A percentile compares a stretch with the other conserved stretches of the same genome.
These are phyloP conservation scores for Pythium plurisporium DNA, from an alignment of 352 stramenopile species.

Conservation along the genomic window DNA sequence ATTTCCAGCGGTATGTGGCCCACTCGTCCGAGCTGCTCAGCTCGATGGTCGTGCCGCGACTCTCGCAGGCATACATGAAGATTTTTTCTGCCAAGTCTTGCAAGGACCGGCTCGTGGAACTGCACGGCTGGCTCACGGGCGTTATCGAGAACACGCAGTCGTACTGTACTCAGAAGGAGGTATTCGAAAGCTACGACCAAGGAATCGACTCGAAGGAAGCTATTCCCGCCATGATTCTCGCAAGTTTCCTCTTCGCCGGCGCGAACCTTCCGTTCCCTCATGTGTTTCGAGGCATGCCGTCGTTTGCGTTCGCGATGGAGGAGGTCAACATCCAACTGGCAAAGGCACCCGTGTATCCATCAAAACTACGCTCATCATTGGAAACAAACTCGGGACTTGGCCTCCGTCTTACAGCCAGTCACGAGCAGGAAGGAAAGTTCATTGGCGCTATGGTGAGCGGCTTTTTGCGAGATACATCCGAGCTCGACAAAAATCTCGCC, in stretches of 20 bases:
- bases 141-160: conserved; percentile 70
- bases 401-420: conserved; percentile 48
- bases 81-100: conserved; percentile 77
- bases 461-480: conserved; percentile 52
- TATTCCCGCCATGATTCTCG: conserved; percentile 53
- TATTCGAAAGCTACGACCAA: conserved; percentile 10
- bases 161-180: conserved; percentile 42
- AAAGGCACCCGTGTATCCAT: conserved; percentile 51
- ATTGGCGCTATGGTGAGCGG: conserved; percentile 65
- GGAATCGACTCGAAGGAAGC: conserved; percentile 31
- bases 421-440: conserved; percentile 55
- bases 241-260: conserved; percentile 65
- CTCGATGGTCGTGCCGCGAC: conserved; percentile 47
- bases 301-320: conserved; percentile 68
- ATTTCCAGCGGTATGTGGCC: conserved; percentile 76
- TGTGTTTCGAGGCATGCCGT: conserved; percentile 56
- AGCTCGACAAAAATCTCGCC: conserved; percentile 55
- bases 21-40: conserved; percentile 53
- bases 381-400: conserved; percentile 48
- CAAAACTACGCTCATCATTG: conserved; percentile 62
- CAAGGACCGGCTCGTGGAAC: conserved; percentile 70
- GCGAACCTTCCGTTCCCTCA: conserved; percentile 73
- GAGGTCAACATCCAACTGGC: conserved; percentile 64
- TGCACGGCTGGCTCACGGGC: conserved; percentile 58
- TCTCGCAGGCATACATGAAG: conserved; percentile 79